Evolutionary conservation across 805 yeast genomes (phyloP), one percentile per base, ranked within the genome.

Genomic region (Clavispora fructus): DNA sequence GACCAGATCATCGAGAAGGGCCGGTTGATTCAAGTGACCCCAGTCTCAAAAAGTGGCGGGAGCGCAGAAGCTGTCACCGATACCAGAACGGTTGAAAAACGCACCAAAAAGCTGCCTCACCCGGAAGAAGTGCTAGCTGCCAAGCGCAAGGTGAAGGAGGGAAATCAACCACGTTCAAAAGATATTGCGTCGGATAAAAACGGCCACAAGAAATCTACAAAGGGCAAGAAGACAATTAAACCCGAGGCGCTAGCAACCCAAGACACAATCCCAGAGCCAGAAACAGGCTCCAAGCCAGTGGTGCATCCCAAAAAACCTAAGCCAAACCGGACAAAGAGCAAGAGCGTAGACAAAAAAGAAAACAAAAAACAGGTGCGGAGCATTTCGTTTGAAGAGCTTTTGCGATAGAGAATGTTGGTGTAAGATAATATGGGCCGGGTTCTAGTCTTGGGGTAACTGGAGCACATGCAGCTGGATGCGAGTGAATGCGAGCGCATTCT

Each of bases 1-100:
- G 60, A 58, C 28, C 65, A 64, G 44, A 62, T 64, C n/a, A 46
- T 64, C 25, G 51, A 51, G 16, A 57, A 57, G 43, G 58, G 58
- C 7, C 13, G 17, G 23, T 10, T 33, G 3, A 33, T 33, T 16
- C 37, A 33, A 10, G 25, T 7, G 23, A 6, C 25, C 6, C 37
- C 13, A 49, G 50, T 13, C 6, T 6, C 1, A 33, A n/a, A n/a
- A n/a, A 4, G 16, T n/a, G 10, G 2, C 2, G 32, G 7, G 14
- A 12, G 11, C 3, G 32, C 32, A 29, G 14, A 29, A 13, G 32
- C 6, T 27, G 9, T 6, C 12, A 11, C n/a, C n/a, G 8, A n/a
- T 12, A 4, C 35, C 17, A 7, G 14, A 12, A 41, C 13, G 6
- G 40, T 16, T 14, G 23, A 42, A 19, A 12, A 9, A 9, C 35